Conservation (phyloP, 2,329 filamentous ascomycete species). For the Aspergillus sp. region DNA sequence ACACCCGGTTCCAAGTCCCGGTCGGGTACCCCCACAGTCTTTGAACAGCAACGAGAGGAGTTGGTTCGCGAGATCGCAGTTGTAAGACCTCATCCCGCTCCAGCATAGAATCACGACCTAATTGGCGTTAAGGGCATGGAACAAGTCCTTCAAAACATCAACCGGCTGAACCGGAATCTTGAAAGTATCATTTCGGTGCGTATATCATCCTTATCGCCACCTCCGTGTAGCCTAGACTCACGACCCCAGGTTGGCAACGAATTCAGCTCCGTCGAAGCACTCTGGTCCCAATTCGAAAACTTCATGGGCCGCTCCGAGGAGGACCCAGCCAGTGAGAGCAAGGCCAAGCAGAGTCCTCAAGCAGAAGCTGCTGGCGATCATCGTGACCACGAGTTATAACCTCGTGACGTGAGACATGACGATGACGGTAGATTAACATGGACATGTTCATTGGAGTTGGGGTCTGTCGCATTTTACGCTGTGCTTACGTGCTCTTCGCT, state of each 20-base stretch:
- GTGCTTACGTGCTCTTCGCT: not conserved
- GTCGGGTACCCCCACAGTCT: constrained; percentile 33
- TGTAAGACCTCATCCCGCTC: constrained; percentile 26
- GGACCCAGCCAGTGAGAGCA: constrained; percentile 30
- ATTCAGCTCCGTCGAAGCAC: constrained; percentile 91
- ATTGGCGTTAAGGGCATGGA: constrained; percentile 63
- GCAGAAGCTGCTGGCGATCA: constrained; percentile 21
- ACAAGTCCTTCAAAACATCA: constrained; percentile 91
- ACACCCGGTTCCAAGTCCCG: constrained; percentile 13
- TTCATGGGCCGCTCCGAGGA: constrained; percentile 77
- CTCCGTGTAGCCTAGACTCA: not conserved
- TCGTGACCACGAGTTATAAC: constrained; percentile 20
- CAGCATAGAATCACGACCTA: not conserved
- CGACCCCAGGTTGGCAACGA: constrained; percentile 77
- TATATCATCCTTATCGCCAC: constrained; percentile 13
- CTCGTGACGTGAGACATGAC: constrained; percentile 13
- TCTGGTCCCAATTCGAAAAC: constrained; percentile 96
- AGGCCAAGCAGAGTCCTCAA: constrained; percentile 24
- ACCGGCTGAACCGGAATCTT: constrained; percentile 86
- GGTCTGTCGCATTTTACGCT: not conserved
- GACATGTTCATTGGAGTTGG: constrained; percentile 2
- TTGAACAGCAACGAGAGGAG: constrained; percentile 44
- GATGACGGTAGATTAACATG: constrained; percentile 3
- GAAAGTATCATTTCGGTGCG: constrained; percentile 85
- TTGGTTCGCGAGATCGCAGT: constrained; percentile 44